Evolutionary conservation across 768 basidiomycete genomes (phyloP), one percentile per base, ranked within the genome.

Genomic region (Plicaturopsis crispa): DNA sequence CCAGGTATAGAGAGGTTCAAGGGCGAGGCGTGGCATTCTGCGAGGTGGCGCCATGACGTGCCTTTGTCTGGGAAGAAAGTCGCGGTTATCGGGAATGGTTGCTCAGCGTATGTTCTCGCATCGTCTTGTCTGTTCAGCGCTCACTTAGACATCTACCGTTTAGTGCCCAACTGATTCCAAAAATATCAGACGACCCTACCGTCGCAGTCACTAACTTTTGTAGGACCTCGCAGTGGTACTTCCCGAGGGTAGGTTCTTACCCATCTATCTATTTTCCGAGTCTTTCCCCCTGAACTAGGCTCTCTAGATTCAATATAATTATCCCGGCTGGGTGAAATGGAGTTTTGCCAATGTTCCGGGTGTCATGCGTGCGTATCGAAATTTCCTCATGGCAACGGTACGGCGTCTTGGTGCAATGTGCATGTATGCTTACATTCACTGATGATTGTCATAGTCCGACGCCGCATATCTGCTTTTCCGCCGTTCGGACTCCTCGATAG

Each of bases 51-150:
- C 32, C 72, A 75, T 35, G 72, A 72, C 47, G 65, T 80, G 13
- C 50, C 63, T 31, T 49, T 80, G 39, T 57, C 57, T 41, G 70
- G 69, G 2, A 78, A 76, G 54, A 59, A 63, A 19, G 66, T 83
- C 5, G 78, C 72, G 1, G 70, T 81, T 11, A 70, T 80, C 49
- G 79, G 78, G 26, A 79, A 79, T 48, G 79, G 76, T 3, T 78
- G 71, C 44, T 75, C 73, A 30, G 77, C 68, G 67, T 77, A 49
- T 47, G 67, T 62, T 32, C 18, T 43, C n/a, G n/a, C n/a, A n/a
- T n/a, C n/a, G n/a, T n/a, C n/a, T 45, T 18, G 45, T 48, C 41
- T 41, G 31, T 38, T 34, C 19, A 30, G 30, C 41, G 44, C n/a
- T 24, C 14, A 6, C 26, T 6, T 31, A 17, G n/a, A 13, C 22